These are phyloP conservation scores for Penicillium sp. DNA, from an alignment of 2,329 filamentous ascomycete genomes.

Conservation along the genomic window DNA sequence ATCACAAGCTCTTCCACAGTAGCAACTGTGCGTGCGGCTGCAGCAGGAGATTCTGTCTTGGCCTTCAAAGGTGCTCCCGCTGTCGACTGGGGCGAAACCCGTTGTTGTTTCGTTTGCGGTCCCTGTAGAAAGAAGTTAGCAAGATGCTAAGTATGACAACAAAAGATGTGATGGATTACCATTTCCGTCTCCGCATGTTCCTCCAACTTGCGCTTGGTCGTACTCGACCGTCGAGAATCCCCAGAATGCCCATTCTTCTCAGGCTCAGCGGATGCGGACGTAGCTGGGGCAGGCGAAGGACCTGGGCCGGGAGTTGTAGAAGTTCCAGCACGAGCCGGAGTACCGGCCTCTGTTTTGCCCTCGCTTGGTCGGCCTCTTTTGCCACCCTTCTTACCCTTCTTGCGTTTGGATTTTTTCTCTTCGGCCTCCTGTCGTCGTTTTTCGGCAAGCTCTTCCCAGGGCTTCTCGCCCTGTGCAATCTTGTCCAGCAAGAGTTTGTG, in stretches of 20 bases:
- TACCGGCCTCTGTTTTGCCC: constrained; percentile 46
- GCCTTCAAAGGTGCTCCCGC: constrained; percentile 22
- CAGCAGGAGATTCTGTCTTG: constrained; percentile 37
- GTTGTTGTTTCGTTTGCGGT: constrained; percentile 44
- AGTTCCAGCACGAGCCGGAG: constrained; percentile 35
- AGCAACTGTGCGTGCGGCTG: constrained; percentile 32
- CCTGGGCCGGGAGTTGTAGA: constrained; percentile 28
- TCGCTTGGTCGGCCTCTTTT: constrained; percentile 67
- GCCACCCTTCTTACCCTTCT: constrained; percentile 54
- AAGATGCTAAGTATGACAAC: neutral
- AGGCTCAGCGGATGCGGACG: constrained; percentile 24
- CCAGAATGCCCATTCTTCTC: constrained; percentile 29
- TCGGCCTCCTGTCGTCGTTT: constrained; percentile 61
- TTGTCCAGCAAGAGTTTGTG: constrained; percentile 78
- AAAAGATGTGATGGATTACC: constrained; percentile 26
- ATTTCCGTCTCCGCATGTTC: constrained; percentile 37
- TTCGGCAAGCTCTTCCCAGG: constrained; percentile 72
- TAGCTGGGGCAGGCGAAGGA: constrained; percentile 23
- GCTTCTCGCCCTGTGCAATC: constrained; percentile 74
- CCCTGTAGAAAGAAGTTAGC: constrained; percentile 35
- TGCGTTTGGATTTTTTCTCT: constrained; percentile 57
- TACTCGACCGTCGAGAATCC: constrained; percentile 27
- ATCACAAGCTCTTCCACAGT: constrained; percentile 56
- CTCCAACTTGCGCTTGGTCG: constrained; percentile 48
- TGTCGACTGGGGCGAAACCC: constrained; percentile 31